Conservation (phyloP, 2,329 filamentous ascomycete species). For the Colletotrichum liriopes region DNA sequence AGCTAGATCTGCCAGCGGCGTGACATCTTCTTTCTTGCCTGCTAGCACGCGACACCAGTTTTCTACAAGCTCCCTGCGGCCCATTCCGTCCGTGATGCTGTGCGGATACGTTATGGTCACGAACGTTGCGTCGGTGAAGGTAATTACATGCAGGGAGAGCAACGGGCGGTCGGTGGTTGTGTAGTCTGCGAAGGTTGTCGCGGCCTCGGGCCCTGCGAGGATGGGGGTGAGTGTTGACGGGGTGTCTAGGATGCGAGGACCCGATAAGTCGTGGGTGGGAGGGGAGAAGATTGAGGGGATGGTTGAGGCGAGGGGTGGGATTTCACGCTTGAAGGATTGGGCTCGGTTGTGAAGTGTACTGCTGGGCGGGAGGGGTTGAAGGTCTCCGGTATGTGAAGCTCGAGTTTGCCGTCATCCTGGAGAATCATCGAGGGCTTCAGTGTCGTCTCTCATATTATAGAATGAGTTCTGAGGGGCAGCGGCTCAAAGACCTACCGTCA, state of each 20-base stretch:
- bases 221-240: conserved; percentile 37
- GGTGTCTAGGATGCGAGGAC: conserved; percentile 24
- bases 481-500: conserved; percentile 49
- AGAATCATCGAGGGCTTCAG: not conserved
- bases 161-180: conserved; percentile 60
- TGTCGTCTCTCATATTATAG: not conserved
- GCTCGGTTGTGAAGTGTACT: conserved; percentile 29
- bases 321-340: conserved; percentile 21
- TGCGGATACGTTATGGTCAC: conserved; percentile 64
- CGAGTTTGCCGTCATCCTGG: conserved; percentile 26
- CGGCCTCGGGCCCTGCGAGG: conserved; percentile 40
- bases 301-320: conserved; percentile 29
- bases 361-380: conserved; percentile 36
- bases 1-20: conserved; percentile 51
- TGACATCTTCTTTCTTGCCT: conserved; percentile 58
- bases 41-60: conserved; percentile 62
- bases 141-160: conserved; percentile 63
- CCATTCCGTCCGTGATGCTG: conserved; percentile 52
- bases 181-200: conserved; percentile 55
- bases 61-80: conserved; percentile 43
- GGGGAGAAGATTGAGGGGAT: conserved; percentile 11
- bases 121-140: conserved; percentile 66
- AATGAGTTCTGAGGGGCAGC: not conserved
- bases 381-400: conserved; percentile 29
- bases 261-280: not conserved